Percentiles rank a stretch among this genome's conserved stretches.
Conservation (phyloP, 306 rosid genomes). For the Trifolium repens region DNA sequence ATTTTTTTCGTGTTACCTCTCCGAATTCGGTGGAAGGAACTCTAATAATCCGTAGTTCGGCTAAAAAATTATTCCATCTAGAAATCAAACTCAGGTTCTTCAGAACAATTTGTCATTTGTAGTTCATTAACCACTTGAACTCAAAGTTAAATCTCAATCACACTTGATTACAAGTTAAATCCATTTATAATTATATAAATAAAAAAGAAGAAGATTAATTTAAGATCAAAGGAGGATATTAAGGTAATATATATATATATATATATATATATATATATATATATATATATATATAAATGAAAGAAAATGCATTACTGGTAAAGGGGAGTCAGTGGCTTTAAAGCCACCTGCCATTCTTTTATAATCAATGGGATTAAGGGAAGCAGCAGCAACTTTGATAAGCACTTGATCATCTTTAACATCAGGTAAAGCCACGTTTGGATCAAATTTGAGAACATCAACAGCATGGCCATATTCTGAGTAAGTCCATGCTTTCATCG, state of each 20-base stretch:
- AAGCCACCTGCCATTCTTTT: constrained; percentile 10
- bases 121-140: too few relatives aligned
- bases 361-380: constrained; percentile 32
- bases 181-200: background rate
- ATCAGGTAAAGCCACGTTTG: background rate
- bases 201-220: background rate
- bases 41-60: too few relatives aligned
- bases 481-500: constrained; percentile 26
- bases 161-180: too few relatives aligned
- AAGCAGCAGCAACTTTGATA: constrained; percentile 26
- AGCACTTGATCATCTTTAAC: constrained; percentile 24
- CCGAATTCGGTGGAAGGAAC: too few relatives aligned
- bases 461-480: background rate
- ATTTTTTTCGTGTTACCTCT: too few relatives aligned
- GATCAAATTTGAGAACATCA: constrained; percentile 16
- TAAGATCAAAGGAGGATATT: too few relatives aligned
- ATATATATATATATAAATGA: background rate
- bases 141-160: too few relatives aligned
- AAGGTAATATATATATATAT: background rate
- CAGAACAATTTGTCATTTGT: too few relatives aligned
- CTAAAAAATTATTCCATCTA: too few relatives aligned
- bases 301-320: constrained; percentile 2
- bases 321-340: constrained; percentile 16
- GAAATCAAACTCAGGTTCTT: too few relatives aligned
- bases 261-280: background rate